Evolutionary conservation across 2,329 filamentous ascomycete species (phyloP).

Genomic region (Camillea tinctor): DNA sequence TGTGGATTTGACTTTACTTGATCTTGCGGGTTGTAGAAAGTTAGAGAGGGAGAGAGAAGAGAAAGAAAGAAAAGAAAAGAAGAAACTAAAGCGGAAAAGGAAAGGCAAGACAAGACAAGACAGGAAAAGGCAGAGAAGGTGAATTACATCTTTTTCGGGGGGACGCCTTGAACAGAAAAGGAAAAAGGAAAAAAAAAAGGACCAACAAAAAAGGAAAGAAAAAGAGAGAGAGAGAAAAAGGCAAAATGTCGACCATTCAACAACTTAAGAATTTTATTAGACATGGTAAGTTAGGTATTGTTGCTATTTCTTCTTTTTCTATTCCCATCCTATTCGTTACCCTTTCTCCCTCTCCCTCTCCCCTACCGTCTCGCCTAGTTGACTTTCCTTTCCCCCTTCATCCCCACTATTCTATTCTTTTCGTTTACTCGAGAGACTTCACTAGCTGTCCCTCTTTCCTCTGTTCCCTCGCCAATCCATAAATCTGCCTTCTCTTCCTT

Average conservation of each 20-base stretch:
- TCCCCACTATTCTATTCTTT: conserved; percentile 1
- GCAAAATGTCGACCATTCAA: conserved; percentile 72
- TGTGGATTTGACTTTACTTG: background rate
- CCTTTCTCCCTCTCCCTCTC: background rate
- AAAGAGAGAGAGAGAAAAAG: background rate
- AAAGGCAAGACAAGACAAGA: too few relatives aligned
- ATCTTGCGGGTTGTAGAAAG: background rate
- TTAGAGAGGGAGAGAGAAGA: background rate
- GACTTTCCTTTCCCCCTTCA: background rate
- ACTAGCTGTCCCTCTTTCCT: background rate
- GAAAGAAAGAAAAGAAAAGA: too few relatives aligned
- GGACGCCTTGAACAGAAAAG: background rate
- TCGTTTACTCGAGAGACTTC: too few relatives aligned
- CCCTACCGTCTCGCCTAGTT: background rate
- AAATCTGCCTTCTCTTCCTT: background rate
- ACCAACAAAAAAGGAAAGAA: conserved; percentile 2
- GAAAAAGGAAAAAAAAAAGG: conserved; percentile 7
- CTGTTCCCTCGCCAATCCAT: background rate
- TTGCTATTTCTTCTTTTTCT: conserved; percentile 5
- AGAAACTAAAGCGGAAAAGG: too few relatives aligned
- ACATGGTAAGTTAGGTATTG: conserved; percentile 59
- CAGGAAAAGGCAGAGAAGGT: too few relatives aligned
- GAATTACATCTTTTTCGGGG: background rate
- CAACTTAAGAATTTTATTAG: conserved; percentile 98
- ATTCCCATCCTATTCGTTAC: conserved; percentile 6